phyloP scores from a whole-genome alignment of 257 asterid genomes.

The Petunia axillaris region DNA sequence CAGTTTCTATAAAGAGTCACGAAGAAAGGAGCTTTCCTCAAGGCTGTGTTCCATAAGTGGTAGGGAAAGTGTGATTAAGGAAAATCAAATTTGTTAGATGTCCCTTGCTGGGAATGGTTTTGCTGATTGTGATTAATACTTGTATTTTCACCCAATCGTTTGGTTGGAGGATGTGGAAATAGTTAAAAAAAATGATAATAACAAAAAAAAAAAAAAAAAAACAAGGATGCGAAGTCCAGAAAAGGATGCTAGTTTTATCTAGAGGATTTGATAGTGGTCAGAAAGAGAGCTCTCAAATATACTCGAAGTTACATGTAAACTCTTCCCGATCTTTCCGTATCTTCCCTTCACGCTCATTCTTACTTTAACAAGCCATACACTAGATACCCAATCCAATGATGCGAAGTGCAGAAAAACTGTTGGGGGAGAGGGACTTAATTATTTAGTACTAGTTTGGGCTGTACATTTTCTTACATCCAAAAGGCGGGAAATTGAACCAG shows the following conservation, averaged over 20 bases:
- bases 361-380: background rate
- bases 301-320: background rate
- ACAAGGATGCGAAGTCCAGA: background rate
- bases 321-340: background rate
- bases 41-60: background rate
- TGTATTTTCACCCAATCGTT: background rate
- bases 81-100: background rate
- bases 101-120: background rate
- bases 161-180: background rate
- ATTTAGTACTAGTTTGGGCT: background rate
- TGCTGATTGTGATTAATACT: background rate
- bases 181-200: too few relatives aligned
- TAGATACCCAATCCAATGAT: background rate
- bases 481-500: background rate
- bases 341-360: background rate
- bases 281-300: background rate
- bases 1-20: background rate
- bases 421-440: background rate
- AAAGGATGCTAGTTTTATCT: background rate
- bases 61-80: background rate
- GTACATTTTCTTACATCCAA: background rate
- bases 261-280: background rate
- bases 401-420: background rate
- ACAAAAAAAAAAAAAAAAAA: too few relatives aligned
- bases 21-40: background rate